Conservation (phyloP, 2,329 filamentous ascomycete genomes). For the Aspergillus quadricinctus region DNA sequence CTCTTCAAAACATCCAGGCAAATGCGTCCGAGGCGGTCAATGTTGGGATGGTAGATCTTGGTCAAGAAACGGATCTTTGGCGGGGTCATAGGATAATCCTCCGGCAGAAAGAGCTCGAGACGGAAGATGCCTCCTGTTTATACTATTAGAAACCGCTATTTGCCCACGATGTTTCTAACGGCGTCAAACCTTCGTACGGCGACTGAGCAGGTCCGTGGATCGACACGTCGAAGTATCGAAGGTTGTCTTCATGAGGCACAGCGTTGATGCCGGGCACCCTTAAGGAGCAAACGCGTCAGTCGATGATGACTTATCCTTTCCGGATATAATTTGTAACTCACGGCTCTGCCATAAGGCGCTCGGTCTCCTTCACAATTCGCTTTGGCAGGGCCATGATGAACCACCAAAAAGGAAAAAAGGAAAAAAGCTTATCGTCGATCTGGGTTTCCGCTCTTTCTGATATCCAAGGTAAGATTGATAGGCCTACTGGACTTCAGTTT, state of each 20-base stretch:
- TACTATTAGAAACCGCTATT: slow-evolving; percentile 3
- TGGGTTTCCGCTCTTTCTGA: slow-evolving; percentile 6
- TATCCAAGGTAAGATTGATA: slow-evolving; percentile 5
- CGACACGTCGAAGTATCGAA: slow-evolving; percentile 96
- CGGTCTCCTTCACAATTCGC: slow-evolving; percentile 97
- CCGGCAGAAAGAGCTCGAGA: slow-evolving; percentile 93
- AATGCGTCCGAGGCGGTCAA: slow-evolving; percentile 94
- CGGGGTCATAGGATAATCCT: slow-evolving; percentile 98
- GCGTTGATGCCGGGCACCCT: slow-evolving; percentile 96
- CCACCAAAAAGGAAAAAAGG: slow-evolving; percentile 13
- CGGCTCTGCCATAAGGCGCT: slow-evolving; percentile 95
- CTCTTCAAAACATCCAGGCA: slow-evolving; percentile 97
- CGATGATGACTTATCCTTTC: not conserved
- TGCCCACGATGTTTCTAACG: not conserved
- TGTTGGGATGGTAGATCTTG: slow-evolving; percentile 99
- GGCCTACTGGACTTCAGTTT: not conserved
- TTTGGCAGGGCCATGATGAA: slow-evolving; percentile 71
- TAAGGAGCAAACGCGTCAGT: slow-evolving; percentile 11
- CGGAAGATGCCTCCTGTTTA: slow-evolving; percentile 76
- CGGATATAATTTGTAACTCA: slow-evolving; percentile 46
- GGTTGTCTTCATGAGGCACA: slow-evolving; percentile 91
- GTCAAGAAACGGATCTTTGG: slow-evolving; percentile 98
- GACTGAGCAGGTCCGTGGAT: slow-evolving; percentile 90
- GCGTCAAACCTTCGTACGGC: slow-evolving; percentile 78
- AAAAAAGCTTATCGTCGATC: slow-evolving; percentile 19